phyloP scores from a whole-genome alignment of 495 filamentous ascomycete genomes.

The Penicillium antarcticum region DNA sequence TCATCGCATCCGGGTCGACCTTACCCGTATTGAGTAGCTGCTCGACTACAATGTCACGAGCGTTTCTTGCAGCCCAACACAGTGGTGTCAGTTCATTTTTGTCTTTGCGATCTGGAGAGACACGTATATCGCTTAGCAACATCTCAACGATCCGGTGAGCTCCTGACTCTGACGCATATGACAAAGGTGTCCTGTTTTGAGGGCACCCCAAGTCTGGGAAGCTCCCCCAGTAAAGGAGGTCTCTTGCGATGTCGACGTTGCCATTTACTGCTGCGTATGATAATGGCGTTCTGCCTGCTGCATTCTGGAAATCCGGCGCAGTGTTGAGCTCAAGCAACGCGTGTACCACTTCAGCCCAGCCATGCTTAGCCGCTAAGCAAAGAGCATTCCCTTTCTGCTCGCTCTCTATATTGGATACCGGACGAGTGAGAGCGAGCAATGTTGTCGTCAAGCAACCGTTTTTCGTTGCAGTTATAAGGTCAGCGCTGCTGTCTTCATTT shows the following conservation, averaged over 20 bases:
- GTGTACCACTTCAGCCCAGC: background rate
- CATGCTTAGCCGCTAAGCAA: background rate
- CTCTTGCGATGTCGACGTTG: background rate
- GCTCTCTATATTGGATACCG: background rate
- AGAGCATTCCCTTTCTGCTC: background rate
- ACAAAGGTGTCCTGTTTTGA: constrained; percentile 28
- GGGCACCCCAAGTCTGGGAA: background rate
- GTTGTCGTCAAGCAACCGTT: background rate
- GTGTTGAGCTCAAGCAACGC: background rate
- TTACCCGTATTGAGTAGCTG: constrained; percentile 21
- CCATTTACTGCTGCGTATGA: background rate
- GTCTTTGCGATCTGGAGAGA: background rate
- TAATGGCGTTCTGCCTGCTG: background rate
- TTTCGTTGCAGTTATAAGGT: background rate
- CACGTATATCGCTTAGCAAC: background rate
- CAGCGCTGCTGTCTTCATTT: background rate
- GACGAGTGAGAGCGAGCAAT: background rate
- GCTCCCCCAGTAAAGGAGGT: background rate
- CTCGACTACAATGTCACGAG: constrained; percentile 30
- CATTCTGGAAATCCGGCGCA: background rate
- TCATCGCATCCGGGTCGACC: constrained; percentile 24
- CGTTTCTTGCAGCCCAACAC: constrained; percentile 27
- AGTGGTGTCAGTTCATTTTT: background rate
- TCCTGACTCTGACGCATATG: background rate
- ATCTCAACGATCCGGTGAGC: background rate